phyloP scores from a whole-genome alignment of 176 grass and related monocot species.

The Triticum dicoccoides region DNA sequence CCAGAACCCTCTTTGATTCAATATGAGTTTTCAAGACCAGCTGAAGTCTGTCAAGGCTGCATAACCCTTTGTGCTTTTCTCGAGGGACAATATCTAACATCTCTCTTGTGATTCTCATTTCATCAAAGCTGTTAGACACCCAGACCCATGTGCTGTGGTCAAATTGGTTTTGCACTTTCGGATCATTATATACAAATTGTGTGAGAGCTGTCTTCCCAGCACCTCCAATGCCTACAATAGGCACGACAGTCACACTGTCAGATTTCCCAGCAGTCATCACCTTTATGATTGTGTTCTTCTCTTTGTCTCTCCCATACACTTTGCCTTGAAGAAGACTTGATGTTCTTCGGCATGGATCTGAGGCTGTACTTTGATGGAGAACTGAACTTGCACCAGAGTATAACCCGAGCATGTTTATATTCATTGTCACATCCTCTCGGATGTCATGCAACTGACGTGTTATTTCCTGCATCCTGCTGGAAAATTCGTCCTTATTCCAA shows the following conservation, averaged over 20 bases:
- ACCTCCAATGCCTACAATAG: neutral
- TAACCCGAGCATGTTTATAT: neutral
- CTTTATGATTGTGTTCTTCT: neutral
- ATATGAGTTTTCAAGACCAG: neutral
- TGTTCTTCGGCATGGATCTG: neutral
- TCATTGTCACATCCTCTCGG: too few species aligned
- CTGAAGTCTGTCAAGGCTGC: neutral
- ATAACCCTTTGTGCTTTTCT: neutral
- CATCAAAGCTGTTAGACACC: neutral
- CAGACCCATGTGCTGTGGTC: neutral
- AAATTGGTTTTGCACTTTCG: neutral
- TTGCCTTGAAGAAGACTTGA: neutral
- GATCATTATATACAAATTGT: neutral
- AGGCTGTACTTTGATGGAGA: neutral
- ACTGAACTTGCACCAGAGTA: neutral
- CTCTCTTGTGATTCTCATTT: neutral
- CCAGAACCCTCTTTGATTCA: neutral
- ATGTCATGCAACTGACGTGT: too few species aligned
- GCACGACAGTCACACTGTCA: neutral
- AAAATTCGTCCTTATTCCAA: neutral
- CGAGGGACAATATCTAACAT: neutral
- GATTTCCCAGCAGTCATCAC: neutral
- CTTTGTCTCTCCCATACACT: neutral
- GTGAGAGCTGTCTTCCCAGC: neutral
- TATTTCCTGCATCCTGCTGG: neutral